phyloP scores from a whole-genome alignment of 805 yeast genomes.

The Wickerhamiella dianesei region DNA sequence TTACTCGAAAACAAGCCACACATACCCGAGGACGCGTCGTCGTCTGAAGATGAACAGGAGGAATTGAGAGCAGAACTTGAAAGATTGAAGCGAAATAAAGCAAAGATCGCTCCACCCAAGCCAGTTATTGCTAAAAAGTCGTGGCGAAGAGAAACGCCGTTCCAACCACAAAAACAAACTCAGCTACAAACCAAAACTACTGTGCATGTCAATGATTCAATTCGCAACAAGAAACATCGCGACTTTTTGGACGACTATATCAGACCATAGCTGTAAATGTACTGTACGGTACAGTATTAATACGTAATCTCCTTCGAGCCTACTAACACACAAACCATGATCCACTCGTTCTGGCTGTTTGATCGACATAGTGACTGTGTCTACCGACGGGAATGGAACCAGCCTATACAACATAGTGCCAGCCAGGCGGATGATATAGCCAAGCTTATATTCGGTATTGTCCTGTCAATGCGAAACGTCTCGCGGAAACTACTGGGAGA shows the following conservation, averaged over 20 bases:
- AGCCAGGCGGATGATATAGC: slow-evolving; percentile 44
- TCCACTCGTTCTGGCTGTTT: slow-evolving; percentile 78
- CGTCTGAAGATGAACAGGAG: slow-evolving; percentile 5
- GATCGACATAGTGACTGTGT: slow-evolving; percentile 89
- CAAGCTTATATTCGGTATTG: slow-evolving; percentile 72
- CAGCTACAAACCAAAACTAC: background rate
- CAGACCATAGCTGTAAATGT: background rate
- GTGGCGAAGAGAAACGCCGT: background rate
- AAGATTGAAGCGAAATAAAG: slow-evolving; percentile 3
- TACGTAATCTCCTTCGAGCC: too few relatives aligned
- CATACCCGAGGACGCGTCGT: background rate
- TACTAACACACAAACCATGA: too few relatives aligned
- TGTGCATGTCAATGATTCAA: background rate
- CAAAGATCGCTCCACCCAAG: background rate
- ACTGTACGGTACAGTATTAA: too few relatives aligned
- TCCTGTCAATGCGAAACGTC: slow-evolving; percentile 66
- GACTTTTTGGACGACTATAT: slow-evolving; percentile 6
- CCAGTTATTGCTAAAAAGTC: background rate
- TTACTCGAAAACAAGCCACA: background rate
- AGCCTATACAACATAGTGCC: background rate
- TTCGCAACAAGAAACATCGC: background rate
- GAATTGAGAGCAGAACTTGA: slow-evolving; percentile 10
- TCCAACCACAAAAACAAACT: background rate
- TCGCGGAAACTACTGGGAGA: slow-evolving; percentile 39
- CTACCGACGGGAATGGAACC: slow-evolving; percentile 57